phyloP scores from a whole-genome alignment of 192 early-diverging fungal genomes.

The Coemansia reversa region DNA sequence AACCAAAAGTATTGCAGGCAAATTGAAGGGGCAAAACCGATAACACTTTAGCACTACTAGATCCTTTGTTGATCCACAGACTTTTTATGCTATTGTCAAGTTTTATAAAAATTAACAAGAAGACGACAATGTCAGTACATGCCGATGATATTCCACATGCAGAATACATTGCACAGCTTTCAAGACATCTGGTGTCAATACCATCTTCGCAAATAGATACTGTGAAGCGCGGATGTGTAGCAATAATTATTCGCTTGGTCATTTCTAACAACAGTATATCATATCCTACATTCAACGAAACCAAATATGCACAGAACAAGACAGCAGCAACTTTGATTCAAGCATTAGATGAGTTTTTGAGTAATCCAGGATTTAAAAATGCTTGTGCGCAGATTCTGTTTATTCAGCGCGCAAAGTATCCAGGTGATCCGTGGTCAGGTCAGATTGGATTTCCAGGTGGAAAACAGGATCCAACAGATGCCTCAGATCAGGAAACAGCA shows the following conservation, averaged over 20 bases:
- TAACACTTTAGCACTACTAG: no score
- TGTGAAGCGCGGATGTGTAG: constrained; percentile 26
- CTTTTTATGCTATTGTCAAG: no score
- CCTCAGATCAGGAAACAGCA: constrained; percentile 16
- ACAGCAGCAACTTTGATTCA: constrained; percentile 18
- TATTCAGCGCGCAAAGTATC: constrained; percentile 43
- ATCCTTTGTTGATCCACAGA: no score
- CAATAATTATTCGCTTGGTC: constrained; percentile 38
- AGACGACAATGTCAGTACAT: no score
- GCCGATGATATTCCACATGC: constrained; percentile 23
- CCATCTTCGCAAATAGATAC: constrained; percentile 8
- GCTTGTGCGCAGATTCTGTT: constrained; percentile 35
- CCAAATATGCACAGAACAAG: background rate
- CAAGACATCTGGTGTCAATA: constrained; percentile 33
- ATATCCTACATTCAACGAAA: constrained; percentile 9
- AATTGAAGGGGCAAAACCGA: no score
- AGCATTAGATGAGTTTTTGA: constrained; percentile 12
- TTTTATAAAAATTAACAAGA: no score
- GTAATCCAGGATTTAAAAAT: background rate
- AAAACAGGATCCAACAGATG: constrained; percentile 29
- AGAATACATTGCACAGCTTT: constrained; percentile 35
- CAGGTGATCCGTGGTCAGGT: constrained; percentile 46
- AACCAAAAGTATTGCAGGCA: no score
- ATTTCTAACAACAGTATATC: background rate
- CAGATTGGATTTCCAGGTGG: constrained; percentile 54